Evolutionary conservation across 2,329 filamentous ascomycete species (phyloP).

Genomic region (Bimuria novae-zelandiae): DNA sequence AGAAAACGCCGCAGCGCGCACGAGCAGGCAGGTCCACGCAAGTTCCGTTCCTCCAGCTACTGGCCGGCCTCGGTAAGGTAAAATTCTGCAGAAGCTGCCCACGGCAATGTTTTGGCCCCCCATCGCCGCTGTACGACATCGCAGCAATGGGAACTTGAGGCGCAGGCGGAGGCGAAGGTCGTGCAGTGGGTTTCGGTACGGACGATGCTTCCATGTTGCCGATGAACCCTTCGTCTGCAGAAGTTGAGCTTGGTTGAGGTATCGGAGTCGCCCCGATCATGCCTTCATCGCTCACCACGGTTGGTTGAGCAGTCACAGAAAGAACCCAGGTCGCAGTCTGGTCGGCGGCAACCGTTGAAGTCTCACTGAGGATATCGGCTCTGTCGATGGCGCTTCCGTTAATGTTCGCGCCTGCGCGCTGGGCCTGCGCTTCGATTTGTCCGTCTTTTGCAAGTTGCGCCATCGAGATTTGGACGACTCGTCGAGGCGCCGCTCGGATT

Average conservation of each 20-base stretch:
- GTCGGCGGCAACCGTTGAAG: slow-evolving; percentile 19
- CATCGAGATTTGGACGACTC: slow-evolving; percentile 27
- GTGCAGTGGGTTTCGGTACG: slow-evolving; percentile 18
- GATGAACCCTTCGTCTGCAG: slow-evolving; percentile 30
- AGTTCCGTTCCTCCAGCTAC: slow-evolving; percentile 34
- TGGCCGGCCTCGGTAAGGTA: slow-evolving; percentile 28
- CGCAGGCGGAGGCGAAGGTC: slow-evolving; percentile 9
- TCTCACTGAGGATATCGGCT: slow-evolving; percentile 31
- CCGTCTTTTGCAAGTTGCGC: slow-evolving; percentile 34
- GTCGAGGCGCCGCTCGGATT: slow-evolving; percentile 28
- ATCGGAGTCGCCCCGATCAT: slow-evolving; percentile 30
- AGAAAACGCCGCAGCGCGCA: slow-evolving; percentile 42
- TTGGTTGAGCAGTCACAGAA: slow-evolving; percentile 11
- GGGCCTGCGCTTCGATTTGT: slow-evolving; percentile 16
- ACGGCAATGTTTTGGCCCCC: slow-evolving; percentile 43
- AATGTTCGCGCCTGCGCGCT: slow-evolving; percentile 29
- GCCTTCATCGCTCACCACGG: slow-evolving; percentile 24
- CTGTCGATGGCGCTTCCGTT: slow-evolving; percentile 38
- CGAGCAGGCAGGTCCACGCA: slow-evolving; percentile 38
- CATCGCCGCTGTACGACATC: slow-evolving; percentile 37
- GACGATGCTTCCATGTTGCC: slow-evolving; percentile 16
- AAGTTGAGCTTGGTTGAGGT: slow-evolving; percentile 18
- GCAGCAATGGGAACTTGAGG: slow-evolving; percentile 37
- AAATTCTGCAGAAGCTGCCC: slow-evolving; percentile 35
- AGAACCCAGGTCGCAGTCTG: slow-evolving; percentile 17